Conservation (phyloP, 441 rosid species). For the Metrosideros polymorpha region DNA sequence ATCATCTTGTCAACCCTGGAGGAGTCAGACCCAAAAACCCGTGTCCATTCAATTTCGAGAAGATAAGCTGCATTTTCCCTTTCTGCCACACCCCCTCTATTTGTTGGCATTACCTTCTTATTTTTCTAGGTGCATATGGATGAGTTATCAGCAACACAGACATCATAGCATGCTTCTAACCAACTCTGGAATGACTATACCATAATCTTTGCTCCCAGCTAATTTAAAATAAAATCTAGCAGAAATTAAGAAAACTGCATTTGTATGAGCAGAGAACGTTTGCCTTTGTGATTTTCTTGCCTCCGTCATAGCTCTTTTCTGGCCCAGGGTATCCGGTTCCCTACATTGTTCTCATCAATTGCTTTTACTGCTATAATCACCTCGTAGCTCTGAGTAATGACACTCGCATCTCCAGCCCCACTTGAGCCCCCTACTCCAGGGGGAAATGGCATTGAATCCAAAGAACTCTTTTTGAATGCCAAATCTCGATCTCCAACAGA, state of each 20-base stretch:
- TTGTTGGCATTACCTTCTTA: no score
- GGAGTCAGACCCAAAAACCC: neutral
- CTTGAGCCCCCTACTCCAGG: slow-evolving; percentile 96
- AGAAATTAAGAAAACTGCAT: neutral
- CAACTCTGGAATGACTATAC: neutral
- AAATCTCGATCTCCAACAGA: slow-evolving; percentile 65
- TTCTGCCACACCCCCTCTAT: no score
- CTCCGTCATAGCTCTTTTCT: neutral
- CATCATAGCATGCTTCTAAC: no score
- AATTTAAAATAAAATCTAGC: neutral
- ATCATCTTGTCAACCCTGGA: neutral
- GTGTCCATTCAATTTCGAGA: no score
- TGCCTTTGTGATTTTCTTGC: neutral
- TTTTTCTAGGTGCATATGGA: neutral
- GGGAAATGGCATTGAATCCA: slow-evolving; percentile 91
- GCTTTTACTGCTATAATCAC: slow-evolving; percentile 90
- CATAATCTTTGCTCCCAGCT: neutral
- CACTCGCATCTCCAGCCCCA: slow-evolving; percentile 31
- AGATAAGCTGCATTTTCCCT: no score
- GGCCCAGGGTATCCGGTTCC: slow-evolving; percentile 87
- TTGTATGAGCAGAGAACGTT: neutral
- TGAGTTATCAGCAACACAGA: neutral
- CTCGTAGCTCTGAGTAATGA: slow-evolving; percentile 53
- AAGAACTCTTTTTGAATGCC: slow-evolving; percentile 48
- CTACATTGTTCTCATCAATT: slow-evolving; percentile 86